Conservation (phyloP, 2,329 filamentous ascomycete genomes). For the Aspergillus nomiae region DNA sequence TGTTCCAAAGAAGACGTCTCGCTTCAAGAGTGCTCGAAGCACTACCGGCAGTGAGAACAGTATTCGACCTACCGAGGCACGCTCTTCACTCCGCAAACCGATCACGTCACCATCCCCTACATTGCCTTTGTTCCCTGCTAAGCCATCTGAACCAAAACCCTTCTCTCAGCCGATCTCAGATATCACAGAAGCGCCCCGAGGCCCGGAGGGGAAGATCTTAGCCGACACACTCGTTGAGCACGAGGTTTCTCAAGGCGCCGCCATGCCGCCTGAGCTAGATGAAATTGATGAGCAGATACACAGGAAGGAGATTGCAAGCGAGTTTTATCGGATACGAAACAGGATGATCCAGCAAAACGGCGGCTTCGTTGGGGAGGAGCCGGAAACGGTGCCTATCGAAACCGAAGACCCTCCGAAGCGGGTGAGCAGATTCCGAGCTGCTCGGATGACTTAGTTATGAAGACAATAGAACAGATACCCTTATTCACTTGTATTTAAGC, state of each 20-base stretch:
- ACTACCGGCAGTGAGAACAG: slow-evolving; percentile 16
- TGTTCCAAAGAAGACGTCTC: slow-evolving; percentile 44
- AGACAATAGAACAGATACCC: slow-evolving; percentile 20
- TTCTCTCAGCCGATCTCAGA: slow-evolving; percentile 41
- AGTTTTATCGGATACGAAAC: slow-evolving; percentile 82
- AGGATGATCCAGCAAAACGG: slow-evolving; percentile 80
- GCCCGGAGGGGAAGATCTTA: slow-evolving; percentile 54
- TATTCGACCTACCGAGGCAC: slow-evolving; percentile 23
- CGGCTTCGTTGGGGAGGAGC: slow-evolving; percentile 75
- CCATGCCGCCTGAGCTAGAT: slow-evolving; percentile 54
- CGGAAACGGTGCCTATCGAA: slow-evolving; percentile 67
- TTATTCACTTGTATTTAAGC: neutral
- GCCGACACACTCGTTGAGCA: slow-evolving; percentile 62
- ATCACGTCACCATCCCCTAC: slow-evolving; percentile 25
- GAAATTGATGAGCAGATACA: slow-evolving; percentile 73
- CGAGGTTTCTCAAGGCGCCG: slow-evolving; percentile 33
- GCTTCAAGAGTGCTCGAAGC: slow-evolving; percentile 45
- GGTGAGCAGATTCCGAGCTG: slow-evolving; percentile 52
- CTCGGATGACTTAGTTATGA: slow-evolving; percentile 39
- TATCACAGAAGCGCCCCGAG: slow-evolving; percentile 32
- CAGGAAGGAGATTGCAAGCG: slow-evolving; percentile 74
- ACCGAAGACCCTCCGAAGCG: slow-evolving; percentile 54
- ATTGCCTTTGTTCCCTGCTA: slow-evolving; percentile 42
- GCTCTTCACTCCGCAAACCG: slow-evolving; percentile 23
- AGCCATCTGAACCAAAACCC: slow-evolving; percentile 37